Conservation (phyloP, 177 flowering plant species). For the Tripterygium wilfordii region DNA sequence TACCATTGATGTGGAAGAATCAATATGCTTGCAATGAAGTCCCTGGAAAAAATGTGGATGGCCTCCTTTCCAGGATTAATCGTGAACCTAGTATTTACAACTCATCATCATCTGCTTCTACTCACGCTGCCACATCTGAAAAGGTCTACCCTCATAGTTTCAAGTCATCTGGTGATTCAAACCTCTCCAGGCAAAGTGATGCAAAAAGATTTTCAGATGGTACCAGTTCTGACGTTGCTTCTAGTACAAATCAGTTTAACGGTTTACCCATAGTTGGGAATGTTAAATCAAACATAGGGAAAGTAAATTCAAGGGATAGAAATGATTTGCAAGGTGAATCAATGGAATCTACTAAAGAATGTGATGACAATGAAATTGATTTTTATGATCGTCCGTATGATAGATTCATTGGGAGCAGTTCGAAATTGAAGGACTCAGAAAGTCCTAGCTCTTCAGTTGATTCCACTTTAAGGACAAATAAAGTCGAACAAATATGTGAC, state of each 20-base stretch:
- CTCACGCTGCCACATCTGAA: conserved; percentile 36
- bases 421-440: conserved; percentile 30
- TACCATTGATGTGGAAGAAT: conserved; percentile 74
- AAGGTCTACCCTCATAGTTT: conserved; percentile 26
- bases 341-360: conserved; percentile 15
- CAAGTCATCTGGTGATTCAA: conserved; percentile 20
- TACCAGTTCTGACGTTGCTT: conserved; percentile 15
- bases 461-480: conserved; percentile 24
- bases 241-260: conserved; percentile 17
- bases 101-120: conserved; percentile 37
- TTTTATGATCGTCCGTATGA: conserved; percentile 33
- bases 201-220: conserved; percentile 9
- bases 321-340: conserved; percentile 19
- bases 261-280: conserved; percentile 19
- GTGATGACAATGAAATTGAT: conserved; percentile 18
- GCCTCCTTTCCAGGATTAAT: conserved; percentile 39
- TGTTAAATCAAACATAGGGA: too few relatives aligned
- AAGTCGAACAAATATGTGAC: conserved; percentile 65
- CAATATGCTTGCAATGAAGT: conserved; percentile 67
- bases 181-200: conserved; percentile 13
- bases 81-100: conserved; percentile 33
- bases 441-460: conserved; percentile 30
- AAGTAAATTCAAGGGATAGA: conserved; percentile 13
- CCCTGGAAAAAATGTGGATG: conserved; percentile 63
- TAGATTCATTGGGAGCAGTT: conserved; percentile 29